Conservation (phyloP, 2,329 filamentous ascomycete species). For the Aspergillus brasiliensis region DNA sequence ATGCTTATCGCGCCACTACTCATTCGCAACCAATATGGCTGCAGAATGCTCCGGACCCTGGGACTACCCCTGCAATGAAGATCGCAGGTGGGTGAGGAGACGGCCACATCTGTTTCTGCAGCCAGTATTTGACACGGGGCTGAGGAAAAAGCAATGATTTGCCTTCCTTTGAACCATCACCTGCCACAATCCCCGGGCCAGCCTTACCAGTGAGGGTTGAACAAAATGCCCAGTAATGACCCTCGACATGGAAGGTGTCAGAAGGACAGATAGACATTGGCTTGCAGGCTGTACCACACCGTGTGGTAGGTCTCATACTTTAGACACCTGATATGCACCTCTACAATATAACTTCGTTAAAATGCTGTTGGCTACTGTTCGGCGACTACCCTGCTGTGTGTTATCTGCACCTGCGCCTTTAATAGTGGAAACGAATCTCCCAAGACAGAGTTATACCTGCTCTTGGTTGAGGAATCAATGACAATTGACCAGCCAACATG, state of each 20-base stretch:
- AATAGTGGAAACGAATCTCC: not conserved
- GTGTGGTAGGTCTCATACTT: not conserved
- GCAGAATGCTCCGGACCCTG: not conserved
- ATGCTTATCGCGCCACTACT: conserved; percentile 3
- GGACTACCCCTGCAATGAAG: not conserved
- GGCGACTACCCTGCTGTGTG: not conserved
- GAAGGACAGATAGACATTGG: not conserved
- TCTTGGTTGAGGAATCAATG: not conserved
- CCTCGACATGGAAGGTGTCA: not conserved
- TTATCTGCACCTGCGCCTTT: not conserved
- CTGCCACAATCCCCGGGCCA: not conserved
- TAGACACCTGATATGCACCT: not conserved
- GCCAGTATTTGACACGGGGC: not conserved
- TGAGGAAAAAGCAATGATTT: conserved; percentile 1
- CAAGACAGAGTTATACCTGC: not conserved
- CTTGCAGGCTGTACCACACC: not conserved
- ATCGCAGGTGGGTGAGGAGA: not conserved
- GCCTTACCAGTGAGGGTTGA: not conserved
- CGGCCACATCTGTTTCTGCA: not conserved
- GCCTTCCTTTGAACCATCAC: not conserved
- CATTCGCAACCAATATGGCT: not conserved
- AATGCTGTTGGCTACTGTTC: not conserved
- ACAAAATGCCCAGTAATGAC: not conserved
- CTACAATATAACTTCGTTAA: not conserved
- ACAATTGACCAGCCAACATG: not conserved